Evolutionary conservation across 768 basidiomycete genomes (phyloP).

Genomic region (Hypsizygus marmoreus): DNA sequence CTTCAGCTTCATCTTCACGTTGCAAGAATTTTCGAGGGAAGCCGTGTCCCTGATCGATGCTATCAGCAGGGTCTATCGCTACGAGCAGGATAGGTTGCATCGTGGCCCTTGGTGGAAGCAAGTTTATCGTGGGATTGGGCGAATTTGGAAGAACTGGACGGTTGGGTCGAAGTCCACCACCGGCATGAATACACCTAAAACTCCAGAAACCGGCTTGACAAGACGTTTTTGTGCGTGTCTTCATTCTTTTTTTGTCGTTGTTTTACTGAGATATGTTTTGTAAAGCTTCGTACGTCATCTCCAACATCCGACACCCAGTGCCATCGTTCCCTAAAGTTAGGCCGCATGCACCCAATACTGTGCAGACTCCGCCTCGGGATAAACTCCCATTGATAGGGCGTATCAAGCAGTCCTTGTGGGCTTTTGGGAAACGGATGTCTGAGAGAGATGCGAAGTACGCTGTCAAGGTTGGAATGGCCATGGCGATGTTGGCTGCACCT

Average conservation of each 20-base stretch:
- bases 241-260: background rate
- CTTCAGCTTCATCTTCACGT: conserved; percentile 88
- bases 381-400: conserved; percentile 63
- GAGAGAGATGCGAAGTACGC: conserved; percentile 86
- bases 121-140: conserved; percentile 25
- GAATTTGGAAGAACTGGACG: no score
- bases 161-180: background rate
- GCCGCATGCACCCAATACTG: conserved; percentile 84
- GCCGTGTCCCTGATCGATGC: conserved; percentile 80
- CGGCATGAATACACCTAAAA: conserved; percentile 1
- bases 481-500: conserved; percentile 80
- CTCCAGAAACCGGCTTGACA: conserved; percentile 19
- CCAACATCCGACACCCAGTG: conserved; percentile 46
- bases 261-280: background rate
- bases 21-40: conserved; percentile 93
- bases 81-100: conserved; percentile 52
- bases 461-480: conserved; percentile 83
- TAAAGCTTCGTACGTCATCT: conserved; percentile 56
- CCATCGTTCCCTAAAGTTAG: conserved; percentile 80
- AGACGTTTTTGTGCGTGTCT: conserved; percentile 42
- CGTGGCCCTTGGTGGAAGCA: conserved; percentile 41
- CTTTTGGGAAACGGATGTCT: conserved; percentile 59
- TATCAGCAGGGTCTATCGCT: conserved; percentile 75
- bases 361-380: conserved; percentile 71
- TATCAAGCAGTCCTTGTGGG: conserved; percentile 74